Base-by-base conservation (phyloP, 2,329 filamentous ascomycete genomes). In the Colletotrichum musicola region DNA sequence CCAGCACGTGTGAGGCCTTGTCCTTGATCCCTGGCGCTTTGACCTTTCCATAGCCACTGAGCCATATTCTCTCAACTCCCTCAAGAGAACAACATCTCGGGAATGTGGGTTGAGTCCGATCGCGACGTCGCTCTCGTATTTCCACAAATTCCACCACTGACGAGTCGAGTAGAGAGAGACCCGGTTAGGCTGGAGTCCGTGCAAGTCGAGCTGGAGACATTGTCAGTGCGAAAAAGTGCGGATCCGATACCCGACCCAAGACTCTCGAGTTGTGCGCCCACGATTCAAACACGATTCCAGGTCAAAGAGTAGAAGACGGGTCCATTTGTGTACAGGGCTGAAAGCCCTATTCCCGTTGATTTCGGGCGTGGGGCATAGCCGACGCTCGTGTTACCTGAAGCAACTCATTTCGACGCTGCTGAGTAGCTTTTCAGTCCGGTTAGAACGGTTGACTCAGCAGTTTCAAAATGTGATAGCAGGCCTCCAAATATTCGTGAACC, bases 241-340 rank as follows among this genome's bases (percentile, higher is more conserved):
- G 66, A 65, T 65, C 62, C 66, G 66, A 68, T 65, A 56, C 42
- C 66, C 66, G 66, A 65, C 42, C 62, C 62, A 64, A 42, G 40
- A 42, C 40, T 42, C 16, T 42, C 5, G 13, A 42, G 13, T 42
- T 14, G 40, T 42, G 16, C 3, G 40, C 40, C 40, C 40, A 25
- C 12, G 13, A n/a, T 14, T 42, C 40, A 14, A 14, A 4, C 40
- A n/a, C 40, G 40, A 42, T 30, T 30, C 27, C 6, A 42, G 30
- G 30, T 35, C 30, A 10, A 35, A 10, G 7, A 35, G 30, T 9
- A 35, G 7, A 10, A 10, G 7, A 35, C 6, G 30, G 30, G 6
- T 35, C 30, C 30, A 35, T 35, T 35, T 35, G 30, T 35, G 30
- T 35, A 35, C 6, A 9, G 30, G 30, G 7, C 30, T 35, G 10